phyloP scores from a whole-genome alignment of 345 rosid genomes.

The Heritiera littoralis region DNA sequence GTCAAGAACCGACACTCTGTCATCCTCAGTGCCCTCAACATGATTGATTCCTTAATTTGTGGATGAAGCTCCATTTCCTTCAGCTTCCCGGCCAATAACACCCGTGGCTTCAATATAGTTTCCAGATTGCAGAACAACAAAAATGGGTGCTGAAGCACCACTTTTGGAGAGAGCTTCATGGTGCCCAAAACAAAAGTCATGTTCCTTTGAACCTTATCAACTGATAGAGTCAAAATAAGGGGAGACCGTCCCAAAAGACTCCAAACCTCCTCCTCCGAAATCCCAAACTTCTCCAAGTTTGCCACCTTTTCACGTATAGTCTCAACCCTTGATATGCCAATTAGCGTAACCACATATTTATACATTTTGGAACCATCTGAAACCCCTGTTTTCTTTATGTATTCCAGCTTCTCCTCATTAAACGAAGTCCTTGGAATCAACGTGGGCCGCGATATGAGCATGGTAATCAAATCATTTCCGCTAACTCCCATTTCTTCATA shows the following conservation, averaged over 20 bases:
- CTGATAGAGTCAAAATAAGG: constrained; percentile 54
- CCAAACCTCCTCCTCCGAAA: constrained; percentile 71
- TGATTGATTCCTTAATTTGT: constrained; percentile 33
- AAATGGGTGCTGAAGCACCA: constrained; percentile 50
- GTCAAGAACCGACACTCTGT: constrained; percentile 57
- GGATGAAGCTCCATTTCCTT: constrained; percentile 63
- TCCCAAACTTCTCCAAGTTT: constrained; percentile 67
- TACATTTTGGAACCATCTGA: constrained; percentile 55
- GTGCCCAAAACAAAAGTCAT: constrained; percentile 73
- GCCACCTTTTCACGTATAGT: constrained; percentile 67
- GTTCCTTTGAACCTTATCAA: constrained; percentile 82
- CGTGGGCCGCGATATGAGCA: constrained; percentile 72
- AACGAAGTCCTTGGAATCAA: constrained; percentile 70
- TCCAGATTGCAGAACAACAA: constrained; percentile 60
- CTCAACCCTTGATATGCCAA: constrained; percentile 68
- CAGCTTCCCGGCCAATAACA: constrained; percentile 51
- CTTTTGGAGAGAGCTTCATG: constrained; percentile 60
- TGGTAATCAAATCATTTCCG: constrained; percentile 47
- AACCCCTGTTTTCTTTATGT: constrained; percentile 43
- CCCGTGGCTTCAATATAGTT: constrained; percentile 58
- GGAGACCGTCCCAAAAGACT: constrained; percentile 60
- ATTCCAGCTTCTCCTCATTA: constrained; percentile 60
- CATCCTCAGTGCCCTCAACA: constrained; percentile 65
- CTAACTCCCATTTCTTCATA: constrained; percentile 62
- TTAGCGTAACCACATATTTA: constrained; percentile 57